Evolutionary conservation across 2,329 filamentous ascomycete species (phyloP), one percentile per base, ranked within the genome.

Genomic region (Pyricularia pennisetigena): DNA sequence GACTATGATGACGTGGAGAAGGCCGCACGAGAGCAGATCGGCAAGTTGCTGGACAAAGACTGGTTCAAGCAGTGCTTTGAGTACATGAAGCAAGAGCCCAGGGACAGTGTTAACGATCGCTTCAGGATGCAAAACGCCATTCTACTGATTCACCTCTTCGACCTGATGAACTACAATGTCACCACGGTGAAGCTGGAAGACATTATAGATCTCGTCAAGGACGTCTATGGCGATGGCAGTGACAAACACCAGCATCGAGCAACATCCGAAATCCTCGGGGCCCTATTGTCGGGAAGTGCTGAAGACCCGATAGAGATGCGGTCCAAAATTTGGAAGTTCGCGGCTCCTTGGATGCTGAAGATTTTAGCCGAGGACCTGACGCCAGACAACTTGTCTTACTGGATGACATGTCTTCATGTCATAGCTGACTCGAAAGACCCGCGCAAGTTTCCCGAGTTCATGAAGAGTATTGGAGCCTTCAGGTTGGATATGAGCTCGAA

Each of bases 201-300:
- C 68, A 89, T 99, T 76, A 90, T 94, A 75, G 89, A 94, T 72
- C 83, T 97, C 70, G 87, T 91, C 5, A 82, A 86, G 69, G 86
- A 87, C 1, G 88, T 96, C 0, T 98, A 93, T 74, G 94, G 90
- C 16, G 94, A 99, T 77, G 95, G 96, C 10, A 95, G 89, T 73
- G 95, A 99, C 76, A 97, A 97, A 79, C 95, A 99, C 77, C 94
- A 99, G 76, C 95, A 99, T 77, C 91, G 95, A 67, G 95, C 95
- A 20, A 97, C 95, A 2, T 88, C 95, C 0, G 95, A 99, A 79
- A 97, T 99, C 68, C 82, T 99, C 66, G 93, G 92, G 16, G 94
- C 92, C 4, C 79, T 99, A 73, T 83, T 99, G 29, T 88, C 89
- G 20, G 92, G 92, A 49, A 92, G 93, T 20, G 86, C 89, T 65